These are phyloP conservation scores for Teratosphaeria nubilosa DNA, from an alignment of 2,329 filamentous ascomycete species.

Conservation along the genomic window DNA sequence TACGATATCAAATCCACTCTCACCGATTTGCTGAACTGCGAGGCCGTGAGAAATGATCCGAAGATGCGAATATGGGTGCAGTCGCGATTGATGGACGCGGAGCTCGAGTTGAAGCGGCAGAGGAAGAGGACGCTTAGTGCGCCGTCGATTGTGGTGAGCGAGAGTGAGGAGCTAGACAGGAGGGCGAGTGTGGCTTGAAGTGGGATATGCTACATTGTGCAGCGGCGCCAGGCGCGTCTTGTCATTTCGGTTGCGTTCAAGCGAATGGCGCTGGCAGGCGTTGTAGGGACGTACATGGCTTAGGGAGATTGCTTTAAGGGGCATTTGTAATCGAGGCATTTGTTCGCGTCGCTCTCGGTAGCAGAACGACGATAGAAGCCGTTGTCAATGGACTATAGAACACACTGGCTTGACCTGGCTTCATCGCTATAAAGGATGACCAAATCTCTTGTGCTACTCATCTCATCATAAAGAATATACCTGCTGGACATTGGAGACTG, in stretches of 20 bases:
- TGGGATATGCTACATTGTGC: background rate
- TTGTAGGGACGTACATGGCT: background rate
- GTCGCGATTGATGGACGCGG: conserved; percentile 43
- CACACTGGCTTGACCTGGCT: background rate
- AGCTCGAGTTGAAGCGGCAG: conserved; percentile 39
- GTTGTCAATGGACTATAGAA: background rate
- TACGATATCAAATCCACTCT: conserved; percentile 45
- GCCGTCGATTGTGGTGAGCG: conserved; percentile 9
- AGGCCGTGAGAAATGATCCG: conserved; percentile 37
- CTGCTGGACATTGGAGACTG: no score
- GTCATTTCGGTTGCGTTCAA: background rate
- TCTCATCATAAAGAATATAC: no score
- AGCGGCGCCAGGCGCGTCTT: background rate
- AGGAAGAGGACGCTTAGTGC: conserved; percentile 12
- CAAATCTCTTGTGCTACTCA: no score
- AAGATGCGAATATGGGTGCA: conserved; percentile 43
- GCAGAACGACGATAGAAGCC: background rate
- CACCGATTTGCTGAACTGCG: conserved; percentile 45
- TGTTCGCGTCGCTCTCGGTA: background rate
- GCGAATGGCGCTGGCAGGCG: conserved; percentile 2
- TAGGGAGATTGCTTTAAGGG: background rate
- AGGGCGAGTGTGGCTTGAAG: background rate
- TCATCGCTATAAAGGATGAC: no score
- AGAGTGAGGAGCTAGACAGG: conserved; percentile 1
- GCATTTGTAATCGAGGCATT: background rate